A percentile compares a stretch with the other conserved stretches of the same genome.
Conservation (phyloP, 768 basidiomycete species). For the Multifurca ochricompacta region DNA sequence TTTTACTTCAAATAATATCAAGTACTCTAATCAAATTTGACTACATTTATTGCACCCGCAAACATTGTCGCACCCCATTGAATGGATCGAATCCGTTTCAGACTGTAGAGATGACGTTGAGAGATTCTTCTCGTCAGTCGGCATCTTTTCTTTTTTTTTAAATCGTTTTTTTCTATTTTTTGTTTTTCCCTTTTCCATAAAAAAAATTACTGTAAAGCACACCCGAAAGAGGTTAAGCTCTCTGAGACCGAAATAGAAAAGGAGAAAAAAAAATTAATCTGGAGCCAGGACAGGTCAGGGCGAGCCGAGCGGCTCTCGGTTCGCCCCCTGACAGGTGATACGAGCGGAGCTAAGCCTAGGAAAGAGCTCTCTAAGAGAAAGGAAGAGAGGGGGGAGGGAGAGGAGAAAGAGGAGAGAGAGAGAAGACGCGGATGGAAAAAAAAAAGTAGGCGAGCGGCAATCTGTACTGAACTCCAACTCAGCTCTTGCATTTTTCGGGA, state of each 20-base stretch:
- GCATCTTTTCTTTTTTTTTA: no score
- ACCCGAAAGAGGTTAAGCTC: conserved; percentile 8
- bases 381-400: no score
- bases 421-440: neutral
- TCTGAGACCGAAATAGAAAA: neutral
- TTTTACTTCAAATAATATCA: neutral
- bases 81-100: neutral
- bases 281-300: neutral
- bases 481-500: neutral
- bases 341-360: no score
- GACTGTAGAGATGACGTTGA: neutral
- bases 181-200: no score
- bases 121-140: no score
- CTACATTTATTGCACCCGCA: neutral
- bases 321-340: no score
- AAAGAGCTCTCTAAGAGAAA: no score
- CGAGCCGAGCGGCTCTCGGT: neutral
- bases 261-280: no score
- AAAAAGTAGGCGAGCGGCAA: neutral
- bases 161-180: no score
- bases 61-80: neutral
- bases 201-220: neutral
- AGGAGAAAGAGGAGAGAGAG: neutral
- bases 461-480: neutral
- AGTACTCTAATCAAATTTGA: conserved; percentile 13